A percentile compares a stretch with the other conserved stretches of the same genome.
Evolutionary conservation across 257 asterid genomes (phyloP).

Genomic region (Rehmannia glutinosa): DNA sequence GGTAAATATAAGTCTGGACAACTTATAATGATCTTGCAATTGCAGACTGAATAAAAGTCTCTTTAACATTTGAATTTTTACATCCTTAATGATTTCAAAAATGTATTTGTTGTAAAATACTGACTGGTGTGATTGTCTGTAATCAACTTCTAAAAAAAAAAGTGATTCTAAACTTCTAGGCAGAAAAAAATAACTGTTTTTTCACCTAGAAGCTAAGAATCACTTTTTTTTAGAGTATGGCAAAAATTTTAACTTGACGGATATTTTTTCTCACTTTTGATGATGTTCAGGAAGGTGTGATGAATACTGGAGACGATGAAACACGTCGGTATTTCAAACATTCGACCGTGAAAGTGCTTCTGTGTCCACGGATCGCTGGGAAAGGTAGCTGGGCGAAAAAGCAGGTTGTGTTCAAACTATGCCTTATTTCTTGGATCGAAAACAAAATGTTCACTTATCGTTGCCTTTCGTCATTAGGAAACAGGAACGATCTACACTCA

Average conservation of each 20-base stretch:
- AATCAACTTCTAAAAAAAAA: too few species aligned
- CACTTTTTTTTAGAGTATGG: too few species aligned
- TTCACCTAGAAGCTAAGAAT: too few species aligned
- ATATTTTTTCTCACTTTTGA: background rate
- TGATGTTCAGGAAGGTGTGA: slow-evolving; percentile 77
- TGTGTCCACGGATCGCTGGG: slow-evolving; percentile 85
- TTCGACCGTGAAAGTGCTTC: slow-evolving; percentile 78
- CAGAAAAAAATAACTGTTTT: too few species aligned
- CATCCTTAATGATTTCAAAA: background rate
- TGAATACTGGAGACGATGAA: slow-evolving; percentile 88
- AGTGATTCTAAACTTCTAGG: too few species aligned
- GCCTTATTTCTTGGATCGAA: background rate
- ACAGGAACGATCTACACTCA: slow-evolving; percentile 90
- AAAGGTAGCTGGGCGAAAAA: slow-evolving; percentile 88
- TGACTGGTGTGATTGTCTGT: too few species aligned
- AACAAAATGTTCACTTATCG: background rate
- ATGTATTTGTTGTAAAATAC: too few species aligned
- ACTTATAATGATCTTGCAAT: too few species aligned
- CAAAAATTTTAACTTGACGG: too few species aligned
- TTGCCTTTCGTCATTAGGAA: slow-evolving; percentile 51
- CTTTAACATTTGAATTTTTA: background rate
- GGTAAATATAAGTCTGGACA: too few species aligned
- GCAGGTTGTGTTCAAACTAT: slow-evolving; percentile 25
- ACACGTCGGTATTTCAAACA: slow-evolving; percentile 89
- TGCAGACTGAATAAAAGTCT: too few species aligned